Conservation (phyloP, 2,329 filamentous ascomycete genomes). For the Pseudogymnoascus sp. region DNA sequence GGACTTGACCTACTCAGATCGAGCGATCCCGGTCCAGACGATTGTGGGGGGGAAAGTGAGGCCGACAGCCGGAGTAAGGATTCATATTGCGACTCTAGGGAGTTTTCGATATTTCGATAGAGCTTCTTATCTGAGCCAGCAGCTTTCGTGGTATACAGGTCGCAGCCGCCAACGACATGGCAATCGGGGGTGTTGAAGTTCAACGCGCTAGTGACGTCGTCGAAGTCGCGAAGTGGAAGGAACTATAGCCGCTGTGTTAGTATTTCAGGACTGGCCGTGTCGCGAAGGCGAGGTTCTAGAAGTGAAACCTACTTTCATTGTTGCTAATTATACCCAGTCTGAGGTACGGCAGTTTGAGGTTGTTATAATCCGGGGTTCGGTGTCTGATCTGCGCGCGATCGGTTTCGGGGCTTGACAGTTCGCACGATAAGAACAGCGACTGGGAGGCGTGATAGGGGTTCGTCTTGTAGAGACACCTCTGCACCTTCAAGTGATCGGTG, state of each 20-base stretch:
- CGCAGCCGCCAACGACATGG: conserved; percentile 86
- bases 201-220: conserved; percentile 82
- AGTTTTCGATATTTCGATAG: conserved; percentile 90
- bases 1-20: conserved; percentile 82
- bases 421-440: not conserved
- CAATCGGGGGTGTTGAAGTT: conserved; percentile 95
- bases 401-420: not conserved
- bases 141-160: conserved; percentile 95
- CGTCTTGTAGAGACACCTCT: not conserved
- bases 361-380: not conserved
- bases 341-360: not conserved
- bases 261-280: not conserved
- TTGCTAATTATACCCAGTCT: conserved; percentile 23
- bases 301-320: conserved; percentile 22
- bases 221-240: conserved; percentile 82
- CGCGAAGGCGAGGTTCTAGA: conserved; percentile 20
- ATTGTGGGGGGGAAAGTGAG: conserved; percentile 75
- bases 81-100: conserved; percentile 84
- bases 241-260: conserved; percentile 53
- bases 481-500: not conserved
- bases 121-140: conserved; percentile 94
- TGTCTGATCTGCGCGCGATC: not conserved
- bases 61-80: conserved; percentile 79
- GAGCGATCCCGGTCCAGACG: conserved; percentile 42
- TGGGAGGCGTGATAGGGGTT: not conserved